phyloP scores from a whole-genome alignment of 2,329 filamentous ascomycete genomes.

The Claviceps citrina region DNA sequence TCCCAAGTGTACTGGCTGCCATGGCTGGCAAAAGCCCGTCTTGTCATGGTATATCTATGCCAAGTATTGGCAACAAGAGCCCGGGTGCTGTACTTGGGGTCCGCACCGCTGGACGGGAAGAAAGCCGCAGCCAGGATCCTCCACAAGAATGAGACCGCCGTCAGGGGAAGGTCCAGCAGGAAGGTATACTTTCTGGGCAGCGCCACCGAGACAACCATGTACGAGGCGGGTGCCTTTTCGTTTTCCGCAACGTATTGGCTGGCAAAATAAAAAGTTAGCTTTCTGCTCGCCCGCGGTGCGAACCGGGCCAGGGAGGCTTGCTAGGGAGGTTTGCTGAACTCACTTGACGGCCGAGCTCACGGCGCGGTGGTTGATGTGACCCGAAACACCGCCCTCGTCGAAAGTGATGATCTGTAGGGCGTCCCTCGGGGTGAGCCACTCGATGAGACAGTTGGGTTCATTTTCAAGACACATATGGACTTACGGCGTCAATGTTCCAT shows the following conservation, averaged over 20 bases:
- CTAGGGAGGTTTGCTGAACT: constrained; percentile 3
- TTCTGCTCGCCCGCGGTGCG: background rate
- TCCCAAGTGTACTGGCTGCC: constrained; percentile 26
- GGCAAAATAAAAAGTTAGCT: background rate
- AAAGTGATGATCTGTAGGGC: constrained; percentile 22
- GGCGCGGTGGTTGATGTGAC: constrained; percentile 25
- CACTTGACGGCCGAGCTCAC: constrained; percentile 24
- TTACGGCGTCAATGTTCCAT: constrained; percentile 23
- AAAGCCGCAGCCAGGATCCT: constrained; percentile 9
- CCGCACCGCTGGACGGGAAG: constrained; percentile 8
- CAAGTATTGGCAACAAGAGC: constrained; percentile 23
- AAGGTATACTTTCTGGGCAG: constrained; percentile 24
- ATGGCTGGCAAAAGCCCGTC: constrained; percentile 23
- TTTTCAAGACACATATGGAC: constrained; percentile 3
- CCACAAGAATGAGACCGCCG: constrained; percentile 20
- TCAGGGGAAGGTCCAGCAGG: constrained; percentile 21
- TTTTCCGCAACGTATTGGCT: constrained; percentile 17
- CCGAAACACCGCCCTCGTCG: constrained; percentile 24
- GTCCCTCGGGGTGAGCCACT: background rate
- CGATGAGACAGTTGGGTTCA: background rate
- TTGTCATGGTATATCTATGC: constrained; percentile 19
- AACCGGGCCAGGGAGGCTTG: background rate
- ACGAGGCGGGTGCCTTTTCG: constrained; percentile 18
- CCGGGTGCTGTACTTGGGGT: constrained; percentile 10
- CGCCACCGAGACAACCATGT: constrained; percentile 20